phyloP scores from a whole-genome alignment of 768 basidiomycete species.

The Tubosaeta sp. region DNA sequence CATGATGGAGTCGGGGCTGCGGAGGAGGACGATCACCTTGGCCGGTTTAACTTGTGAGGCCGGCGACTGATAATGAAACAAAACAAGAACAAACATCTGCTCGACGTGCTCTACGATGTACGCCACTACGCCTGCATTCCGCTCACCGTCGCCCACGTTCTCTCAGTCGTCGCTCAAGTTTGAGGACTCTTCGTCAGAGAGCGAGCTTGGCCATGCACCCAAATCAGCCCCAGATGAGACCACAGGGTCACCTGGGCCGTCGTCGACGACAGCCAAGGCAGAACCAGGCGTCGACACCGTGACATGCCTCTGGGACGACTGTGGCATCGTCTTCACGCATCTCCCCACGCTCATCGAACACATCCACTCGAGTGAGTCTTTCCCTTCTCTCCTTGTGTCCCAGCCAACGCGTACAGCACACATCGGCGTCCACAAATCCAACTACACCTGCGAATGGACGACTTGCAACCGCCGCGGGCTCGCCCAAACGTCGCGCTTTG shows the following conservation, averaged over 20 bases:
- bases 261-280: constrained; percentile 15
- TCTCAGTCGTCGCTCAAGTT: constrained; percentile 30
- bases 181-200: constrained; percentile 25
- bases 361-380: constrained; percentile 67
- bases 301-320: constrained; percentile 83
- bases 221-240: constrained; percentile 12
- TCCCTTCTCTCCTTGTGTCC: neutral
- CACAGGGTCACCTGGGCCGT: constrained; percentile 20
- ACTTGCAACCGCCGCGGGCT: constrained; percentile 77
- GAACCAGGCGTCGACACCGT: constrained; percentile 49
- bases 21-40: too few species aligned
- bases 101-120: constrained; percentile 28
- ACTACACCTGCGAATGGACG: constrained; percentile 87
- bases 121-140: constrained; percentile 36
- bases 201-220: constrained; percentile 18
- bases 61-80: neutral
- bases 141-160: constrained; percentile 39
- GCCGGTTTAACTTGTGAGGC: too few species aligned
- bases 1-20: too few species aligned
- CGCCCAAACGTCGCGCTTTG: constrained; percentile 84
- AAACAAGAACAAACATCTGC: constrained; percentile 19
- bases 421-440: constrained; percentile 79
- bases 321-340: constrained; percentile 67
- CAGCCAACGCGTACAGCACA: constrained; percentile 47
- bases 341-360: constrained; percentile 76